phyloP scores from a whole-genome alignment of 176 grass and related monocot genomes.

The Oryza coarctata region DNA sequence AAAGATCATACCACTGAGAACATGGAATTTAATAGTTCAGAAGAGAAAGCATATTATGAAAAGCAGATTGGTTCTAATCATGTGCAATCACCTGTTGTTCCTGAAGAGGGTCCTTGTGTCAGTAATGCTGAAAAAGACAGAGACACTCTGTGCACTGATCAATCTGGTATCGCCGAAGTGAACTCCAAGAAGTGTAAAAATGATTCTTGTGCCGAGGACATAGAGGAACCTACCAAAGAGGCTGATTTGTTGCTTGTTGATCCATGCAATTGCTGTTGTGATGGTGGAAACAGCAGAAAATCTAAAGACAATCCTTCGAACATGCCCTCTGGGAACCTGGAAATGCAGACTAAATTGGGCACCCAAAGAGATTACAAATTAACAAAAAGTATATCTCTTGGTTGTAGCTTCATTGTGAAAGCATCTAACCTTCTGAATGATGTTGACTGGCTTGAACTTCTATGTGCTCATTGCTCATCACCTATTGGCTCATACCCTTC shows the following conservation, averaged over 20 bases:
- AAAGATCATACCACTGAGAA: conserved; percentile 13
- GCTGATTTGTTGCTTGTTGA: conserved; percentile 13
- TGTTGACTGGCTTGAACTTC: conserved; percentile 67
- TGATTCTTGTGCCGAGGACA: conserved; percentile 30
- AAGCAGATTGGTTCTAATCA: conserved; percentile 5
- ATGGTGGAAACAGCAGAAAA: conserved; percentile 20
- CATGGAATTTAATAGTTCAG: conserved; percentile 20
- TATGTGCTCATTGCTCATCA: conserved; percentile 64
- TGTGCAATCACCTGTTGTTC: background rate
- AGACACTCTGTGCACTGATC: conserved; percentile 8
- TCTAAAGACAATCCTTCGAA: conserved; percentile 17
- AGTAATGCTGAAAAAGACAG: conserved; percentile 30
- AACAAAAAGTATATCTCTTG: conserved; percentile 59
- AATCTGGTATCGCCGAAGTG: conserved; percentile 13
- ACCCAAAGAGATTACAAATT: conserved; percentile 45
- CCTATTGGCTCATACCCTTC: conserved; percentile 79
- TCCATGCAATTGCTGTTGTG: conserved; percentile 47
- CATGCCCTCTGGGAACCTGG: background rate
- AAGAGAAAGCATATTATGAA: background rate
- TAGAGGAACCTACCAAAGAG: conserved; percentile 27
- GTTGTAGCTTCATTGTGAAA: conserved; percentile 74
- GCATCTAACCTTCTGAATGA: conserved; percentile 66
- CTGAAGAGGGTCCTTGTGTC: conserved; percentile 1
- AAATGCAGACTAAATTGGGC: conserved; percentile 15
- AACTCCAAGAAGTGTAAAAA: conserved; percentile 37